Evolutionary conservation across 2,329 filamentous ascomycete genomes (phyloP), one percentile per base, ranked within the genome.

Genomic region (Venturiaceae sp.): DNA sequence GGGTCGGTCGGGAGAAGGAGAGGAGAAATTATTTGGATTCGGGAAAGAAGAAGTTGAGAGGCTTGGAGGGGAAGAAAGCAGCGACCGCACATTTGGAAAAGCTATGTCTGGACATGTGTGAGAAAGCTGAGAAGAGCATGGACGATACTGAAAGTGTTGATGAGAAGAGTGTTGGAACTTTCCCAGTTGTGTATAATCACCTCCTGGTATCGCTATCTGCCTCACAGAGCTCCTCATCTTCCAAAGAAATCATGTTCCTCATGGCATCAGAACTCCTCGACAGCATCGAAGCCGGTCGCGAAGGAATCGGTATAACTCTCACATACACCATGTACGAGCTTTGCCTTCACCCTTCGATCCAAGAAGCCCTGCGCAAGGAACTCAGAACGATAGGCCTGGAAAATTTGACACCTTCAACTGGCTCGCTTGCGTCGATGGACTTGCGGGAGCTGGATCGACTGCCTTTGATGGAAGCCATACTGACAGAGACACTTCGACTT

Each of bases 251-350:
- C 9, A 9, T 9, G 11, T 23, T 11, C 11, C 23, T 50, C 16
- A 26, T 50, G 9, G 44, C 44, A 11, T 50, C 68, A 34, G 69
- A 71, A 60, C 66, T 67, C 3, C 66, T 68, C 63, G 66, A 67
- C 54, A 55, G 68, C 57, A 70, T 71, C 50, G 66, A 69, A 11
- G 69, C 69, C 1, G 69, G 69, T 0, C 67, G 65, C 5, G 69
- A 71, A 44, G 71, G 68, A 0, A 69, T 67, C 0, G 69, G 64
- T 7, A 63, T 67, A 1, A 68, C 65, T 0, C 58, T 72, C 9
- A 71, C 69, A 0, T 71, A 69, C 37, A 62, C 71, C 13, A 67
- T 64, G 1, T 71, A 68, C 68, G 64, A 65, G 9, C 64, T 72
- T 1, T 63, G 67, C 0, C 63, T 65, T 32, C 62, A 60, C 6